phyloP scores from a whole-genome alignment of 306 rosid species.

The Echinosophora koreensis region DNA sequence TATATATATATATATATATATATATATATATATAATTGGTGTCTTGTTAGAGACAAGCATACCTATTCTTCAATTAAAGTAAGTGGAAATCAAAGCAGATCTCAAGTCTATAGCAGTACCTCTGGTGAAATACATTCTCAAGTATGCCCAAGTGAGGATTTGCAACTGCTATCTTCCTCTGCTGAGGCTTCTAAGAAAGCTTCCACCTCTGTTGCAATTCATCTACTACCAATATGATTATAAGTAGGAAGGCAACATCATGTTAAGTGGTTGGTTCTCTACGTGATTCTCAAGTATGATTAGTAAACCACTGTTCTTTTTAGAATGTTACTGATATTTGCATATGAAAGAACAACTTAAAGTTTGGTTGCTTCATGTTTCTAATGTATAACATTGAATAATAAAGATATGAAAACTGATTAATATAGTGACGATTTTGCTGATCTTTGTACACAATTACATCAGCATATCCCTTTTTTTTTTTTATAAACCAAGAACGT shows the following conservation, averaged over 20 bases:
- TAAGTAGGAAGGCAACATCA: background rate
- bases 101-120: too few relatives aligned
- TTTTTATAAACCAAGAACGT: too few relatives aligned
- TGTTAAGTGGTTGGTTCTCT: too few relatives aligned
- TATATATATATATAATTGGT: too few relatives aligned
- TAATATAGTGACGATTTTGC: background rate
- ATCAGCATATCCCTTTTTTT: background rate
- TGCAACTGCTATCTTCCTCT: background rate
- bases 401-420: background rate
- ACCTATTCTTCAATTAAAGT: too few relatives aligned
- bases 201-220: background rate
- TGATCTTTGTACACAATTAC: background rate
- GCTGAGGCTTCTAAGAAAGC: background rate
- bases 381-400: background rate
- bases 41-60: too few relatives aligned
- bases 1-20: too few relatives aligned
- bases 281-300: too few relatives aligned
- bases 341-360: background rate
- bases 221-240: background rate
- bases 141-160: background rate
- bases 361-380: constrained; percentile 2
- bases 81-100: too few relatives aligned
- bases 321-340: background rate
- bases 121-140: too few relatives aligned
- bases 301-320: too few relatives aligned